Base-by-base conservation (phyloP, 495 filamentous ascomycete species). In the Hypomontagnella submonticulosa region DNA sequence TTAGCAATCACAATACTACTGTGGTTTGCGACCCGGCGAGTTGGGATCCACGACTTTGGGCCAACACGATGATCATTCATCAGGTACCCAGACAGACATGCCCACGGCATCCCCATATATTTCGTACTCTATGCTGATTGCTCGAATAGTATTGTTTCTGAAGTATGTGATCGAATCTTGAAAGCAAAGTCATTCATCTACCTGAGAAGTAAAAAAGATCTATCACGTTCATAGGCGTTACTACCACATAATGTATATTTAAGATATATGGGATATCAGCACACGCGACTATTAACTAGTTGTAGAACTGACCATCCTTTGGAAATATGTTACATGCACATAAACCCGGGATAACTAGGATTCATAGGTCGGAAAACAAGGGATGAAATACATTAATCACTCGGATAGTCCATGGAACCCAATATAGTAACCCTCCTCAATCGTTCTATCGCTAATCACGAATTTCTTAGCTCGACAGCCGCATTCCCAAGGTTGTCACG, bases 1-100 rank as follows among this genome's bases (percentile, higher is more conserved):
- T 32, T 10, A 48, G 12, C 8, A 18, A 36, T n/a, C 11, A 47
- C 33, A 44, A 55, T 66, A 43, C 41, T n/a, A 57, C 19, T 53
- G 18, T 46, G 2, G 16, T 30, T 37, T 37, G 5, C 19, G 18
- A 27, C 37, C 36, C 34, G 41, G 34, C 18, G 38, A 56, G 41
- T 32, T 40, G 4, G 50, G 33, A 27, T 38, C 6, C 27, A 20
- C 20, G 16, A 42, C 4, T 23, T 13, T 12, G 7, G 13, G 10
- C 19, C n/a, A 38, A 41, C 33, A 36, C 11, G 36, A 46, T 18
- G 30, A 16, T 13, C 30, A 6, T 30, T 38, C 41, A n/a, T 37
- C n/a, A n/a, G n/a, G n/a, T 10, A 11, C 16, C 12, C 8, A 20
- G 15, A 12, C 13, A 13, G 8, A 40, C 32, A 47, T 37, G 9